Base-by-base conservation (phyloP, 2,329 filamentous ascomycete species). In the Aspergillus oerlinghausenensis region DNA sequence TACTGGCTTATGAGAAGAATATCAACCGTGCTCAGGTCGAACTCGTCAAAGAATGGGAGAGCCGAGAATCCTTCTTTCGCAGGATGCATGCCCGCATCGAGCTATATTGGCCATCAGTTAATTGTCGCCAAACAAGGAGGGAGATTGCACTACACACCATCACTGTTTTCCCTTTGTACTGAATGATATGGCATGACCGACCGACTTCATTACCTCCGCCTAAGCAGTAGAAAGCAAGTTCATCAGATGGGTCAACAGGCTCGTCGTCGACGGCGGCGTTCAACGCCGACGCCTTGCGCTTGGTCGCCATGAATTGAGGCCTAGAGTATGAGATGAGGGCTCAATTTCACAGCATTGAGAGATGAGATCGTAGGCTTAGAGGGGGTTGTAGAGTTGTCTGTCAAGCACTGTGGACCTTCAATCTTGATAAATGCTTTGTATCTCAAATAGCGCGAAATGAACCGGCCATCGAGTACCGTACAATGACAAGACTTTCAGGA, bases 1-100 rank as follows among this genome's bases (percentile, higher is more conserved):
- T 95, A 97, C 94, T 99, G 94, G 86, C 92, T 97, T 70, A 99
- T 96, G 63, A 99, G 82, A 54, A 99, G 88, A 67, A 99, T 89
- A 73, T 99, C 94, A 64, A 99, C 92, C 1, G 91, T 96, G 77
- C 93, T 97, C 21, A 99, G 82, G 71, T 99, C 94, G 75, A 97
- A 99, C 70, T 97, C 92, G 73, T 99, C 94, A 75, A 97, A 99
- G 78, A 97, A 99, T 0, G 94, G 94, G 51, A 99, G 85, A 9
- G 90, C 89, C 2, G 92, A 90, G 59, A 97, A 86, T 40, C 94
- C 94, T 69, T 97, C 92, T 74, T 97, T 96, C 8, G 91, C 94
- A 51, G 94, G 92, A 74, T 99, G 94, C 78, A 97, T 93, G 51
- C 94, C 94, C 51, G 94, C 94, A 78, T 99, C 94, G 65, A 99